Evolutionary conservation across 2,329 filamentous ascomycete genomes (phyloP), one percentile per base, ranked within the genome.

Genomic region (Ilyonectria robusta): DNA sequence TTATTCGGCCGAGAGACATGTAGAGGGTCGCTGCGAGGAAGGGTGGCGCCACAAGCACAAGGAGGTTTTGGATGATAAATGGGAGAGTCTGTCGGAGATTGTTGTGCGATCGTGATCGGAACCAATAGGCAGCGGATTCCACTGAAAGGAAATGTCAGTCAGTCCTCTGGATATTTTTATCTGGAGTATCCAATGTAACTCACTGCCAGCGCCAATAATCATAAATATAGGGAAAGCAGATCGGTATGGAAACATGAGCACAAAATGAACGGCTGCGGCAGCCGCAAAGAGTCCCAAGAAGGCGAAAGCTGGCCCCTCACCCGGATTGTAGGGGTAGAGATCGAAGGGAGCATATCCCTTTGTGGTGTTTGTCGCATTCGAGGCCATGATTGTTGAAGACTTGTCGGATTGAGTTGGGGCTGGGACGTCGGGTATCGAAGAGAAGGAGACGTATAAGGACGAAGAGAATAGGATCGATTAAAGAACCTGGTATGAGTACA

Each of bases 221-320:
- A 88, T 83, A 0, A 86, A 83, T 1, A 85, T 82, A 68, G 86
- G 83, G 72, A 85, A 88, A 80, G 83, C 86, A 2, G 83, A 83
- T 51, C 82, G 77, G 2, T 80, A 81, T 4, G 83, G 77, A 10
- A 83, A 67, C 19, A 76, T 75, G 68, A 85, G 81, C 26, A 86
- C 53, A 7, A 79, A 72, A 15, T 81, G 75, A 37, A 83, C 81
- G 31, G 82, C 67, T 9, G 80, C 78, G 4, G 83, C 84, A 2
- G 80, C 79, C 0, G 78, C 77, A 11, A 82, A 74, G 5, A 78
- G 67, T 0, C 53, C 71, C 1, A 72, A 21, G 63, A 70, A 72
- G 15, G 68, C 70, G 23, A 59, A 69, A 9, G 71, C 69, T 31
- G 70, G 62, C 6, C 62, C 58, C 2, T 67, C 35, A n/a, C 81